Percentiles rank a stretch among this genome's conserved stretches.
phyloP scores from a whole-genome alignment of 768 basidiomycete species.

The Lentinula edodes region DNA sequence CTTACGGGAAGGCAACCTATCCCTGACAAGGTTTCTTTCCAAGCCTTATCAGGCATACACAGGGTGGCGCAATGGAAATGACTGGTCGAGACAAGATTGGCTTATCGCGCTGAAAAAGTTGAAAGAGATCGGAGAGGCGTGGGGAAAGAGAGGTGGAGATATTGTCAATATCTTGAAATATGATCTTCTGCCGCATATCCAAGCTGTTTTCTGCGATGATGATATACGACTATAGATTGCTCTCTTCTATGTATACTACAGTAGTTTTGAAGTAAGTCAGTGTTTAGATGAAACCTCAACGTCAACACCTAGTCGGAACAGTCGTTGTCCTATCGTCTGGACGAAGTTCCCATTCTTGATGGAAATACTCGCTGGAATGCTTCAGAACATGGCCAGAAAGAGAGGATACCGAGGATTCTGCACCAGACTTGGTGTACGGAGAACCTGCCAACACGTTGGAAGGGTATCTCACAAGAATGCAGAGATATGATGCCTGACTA shows the following conservation, averaged over 20 bases:
- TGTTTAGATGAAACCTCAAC: no score
- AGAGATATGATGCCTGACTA: slow-evolving; percentile 93
- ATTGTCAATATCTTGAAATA: slow-evolving; percentile 45
- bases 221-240: not conserved
- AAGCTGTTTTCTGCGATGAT: slow-evolving; percentile 41
- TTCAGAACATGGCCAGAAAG: slow-evolving; percentile 51
- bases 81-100: slow-evolving; percentile 74
- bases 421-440: slow-evolving; percentile 99
- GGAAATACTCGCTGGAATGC: slow-evolving; percentile 60
- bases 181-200: slow-evolving; percentile 43
- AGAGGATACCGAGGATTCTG: slow-evolving; percentile 85
- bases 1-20: slow-evolving; percentile 31
- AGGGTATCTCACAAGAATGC: slow-evolving; percentile 74
- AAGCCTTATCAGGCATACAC: slow-evolving; percentile 33
- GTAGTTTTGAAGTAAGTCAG: not conserved
- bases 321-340: slow-evolving; percentile 83
- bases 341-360: slow-evolving; percentile 59
- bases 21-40: slow-evolving; percentile 47
- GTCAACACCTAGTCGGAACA: slow-evolving; percentile 83
- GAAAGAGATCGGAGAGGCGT: slow-evolving; percentile 40
- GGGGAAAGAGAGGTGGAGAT: slow-evolving; percentile 34
- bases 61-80: slow-evolving; percentile 63
- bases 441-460: slow-evolving; percentile 78
- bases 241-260: not conserved
- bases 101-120: slow-evolving; percentile 43